Base-by-base conservation (phyloP, 495 filamentous ascomycete species). In the Aspergillus hancockii region DNA sequence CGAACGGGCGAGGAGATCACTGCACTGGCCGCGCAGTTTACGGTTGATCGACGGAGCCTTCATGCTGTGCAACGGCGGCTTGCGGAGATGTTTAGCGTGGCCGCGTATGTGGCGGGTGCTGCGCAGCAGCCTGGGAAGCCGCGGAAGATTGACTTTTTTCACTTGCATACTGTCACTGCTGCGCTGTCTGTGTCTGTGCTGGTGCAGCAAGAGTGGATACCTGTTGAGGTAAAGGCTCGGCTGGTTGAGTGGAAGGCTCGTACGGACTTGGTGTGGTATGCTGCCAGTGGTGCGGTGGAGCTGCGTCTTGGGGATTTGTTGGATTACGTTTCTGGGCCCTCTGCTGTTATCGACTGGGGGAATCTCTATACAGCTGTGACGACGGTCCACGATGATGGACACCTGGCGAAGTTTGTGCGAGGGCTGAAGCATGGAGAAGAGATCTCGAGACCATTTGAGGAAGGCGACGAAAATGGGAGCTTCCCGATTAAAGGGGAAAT, bases 331-430 rank as follows among this genome's bases (percentile, higher is more conserved):
- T 59, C 61, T 8, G 60, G 61, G 46, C 89, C 85, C 86, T 64
- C 74, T 40, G 75, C 78, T 2, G 67, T 92, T n/a, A 79, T 90
- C 49, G 63, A 79, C 16, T 75, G 84, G 6, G 74, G 87, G 12
- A 72, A 77, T 38, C 56, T 59, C 16, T 75, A 84, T 43, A 64
- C 78, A 0, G 8, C 12, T 0, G n/a, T n/a, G n/a, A n/a, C n/a
- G n/a, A n/a, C n/a, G n/a, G n/a, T n/a, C n/a, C n/a, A n/a, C n/a
- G 92, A 96, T 63, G 91, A 96, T 71, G 91, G 92, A 0, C 92
- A 97, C 71, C 70, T 83, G 30, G 71, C 83, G 51, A 96, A 97
- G 71, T 69, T 93, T 3, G 76, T 85, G 21, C 74, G 92, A 21
- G 89, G 91, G 4, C 63, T 92, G 16, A 78, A 74, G 21, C 67